Evolutionary conservation across 2,329 filamentous ascomycete species (phyloP), one percentile per base, ranked within the genome.

Genomic region (Gnomoniopsis smithogilvyi): DNA sequence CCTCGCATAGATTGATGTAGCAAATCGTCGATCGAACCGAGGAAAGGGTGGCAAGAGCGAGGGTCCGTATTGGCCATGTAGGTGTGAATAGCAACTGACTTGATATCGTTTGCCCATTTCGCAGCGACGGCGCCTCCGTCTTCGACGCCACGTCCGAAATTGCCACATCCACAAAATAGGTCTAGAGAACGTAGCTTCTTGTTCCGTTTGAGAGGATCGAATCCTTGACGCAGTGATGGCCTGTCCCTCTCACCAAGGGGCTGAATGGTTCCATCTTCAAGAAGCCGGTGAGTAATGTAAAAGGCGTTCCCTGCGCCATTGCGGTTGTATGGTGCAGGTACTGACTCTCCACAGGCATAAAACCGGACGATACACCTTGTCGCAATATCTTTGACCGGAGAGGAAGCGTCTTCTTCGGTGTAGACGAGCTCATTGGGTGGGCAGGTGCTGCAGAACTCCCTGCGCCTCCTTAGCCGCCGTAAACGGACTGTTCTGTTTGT

Each of bases 111-210:
- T 0, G 84, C 85, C 76, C 84, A 89, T 3, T 78, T 75, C 69
- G 89, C 89, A 26, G 85, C 69, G 0, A 92, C 78, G 0, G 78
- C 85, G 0, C 86, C 85, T 1, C 84, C 84, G 55, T 92, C 89
- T 69, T 92, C 90, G 0, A 96, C 75, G 0, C 90, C 91, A 33
- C 89, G 80, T 6, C 90, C 91, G 54, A 95, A 85, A 54, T 88
- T 92, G 0, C 91, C 91, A 19, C 88, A 87, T 1, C 91, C 91
- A 64, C 88, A 91, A 66, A 91, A 96, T 0, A 95, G 74, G 63
- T 92, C 89, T 3, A 94, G 72, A 0, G 87, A 88, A 6, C 74
- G 76, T 10, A 90, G 75, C 59, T 77, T 78, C 19, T 67, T 62
- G 45, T 64, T 58, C 6, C 60, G 34, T 1, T 61, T 64, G 0